Conservation (phyloP, 164 flowering plant genomes). For the Aristolochia californica region DNA sequence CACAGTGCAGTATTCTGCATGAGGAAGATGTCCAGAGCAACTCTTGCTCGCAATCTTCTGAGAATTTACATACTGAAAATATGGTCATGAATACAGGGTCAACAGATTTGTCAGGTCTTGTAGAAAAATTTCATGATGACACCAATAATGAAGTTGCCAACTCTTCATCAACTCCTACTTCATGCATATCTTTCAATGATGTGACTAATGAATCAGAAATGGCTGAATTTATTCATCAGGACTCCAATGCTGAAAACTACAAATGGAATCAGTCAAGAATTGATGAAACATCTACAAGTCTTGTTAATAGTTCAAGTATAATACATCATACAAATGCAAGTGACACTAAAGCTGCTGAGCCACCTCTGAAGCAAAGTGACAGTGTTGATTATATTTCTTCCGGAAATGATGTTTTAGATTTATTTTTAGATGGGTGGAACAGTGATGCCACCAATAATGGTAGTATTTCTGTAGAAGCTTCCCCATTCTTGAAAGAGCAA, state of each 20-base stretch:
- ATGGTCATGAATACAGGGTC: constrained; percentile 4
- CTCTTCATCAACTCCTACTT: constrained; percentile 1
- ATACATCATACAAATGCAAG: constrained; percentile 4
- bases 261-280: background rate
- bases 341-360: constrained; percentile 4
- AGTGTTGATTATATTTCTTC: constrained; percentile 12
- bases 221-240: constrained; percentile 10
- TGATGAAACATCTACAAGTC: background rate
- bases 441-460: constrained; percentile 18
- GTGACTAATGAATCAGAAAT: constrained; percentile 12
- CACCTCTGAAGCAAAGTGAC: constrained; percentile 4
- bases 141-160: background rate
- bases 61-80: constrained; percentile 3
- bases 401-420: constrained; percentile 12
- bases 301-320: constrained; percentile 4
- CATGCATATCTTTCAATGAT: constrained; percentile 8
- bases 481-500: constrained; percentile 5
- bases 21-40: constrained; percentile 16
- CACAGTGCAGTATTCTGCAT: constrained; percentile 6
- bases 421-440: constrained; percentile 22
- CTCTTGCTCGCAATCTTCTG: constrained; percentile 18
- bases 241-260: constrained; percentile 7
- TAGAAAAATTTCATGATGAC: background rate
- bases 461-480: constrained; percentile 7
- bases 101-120: constrained; percentile 4